Percentiles rank a stretch among this genome's conserved stretches.
These are phyloP conservation scores for Mycena indigotica DNA, from an alignment of 768 basidiomycete genomes.

Conservation along the genomic window DNA sequence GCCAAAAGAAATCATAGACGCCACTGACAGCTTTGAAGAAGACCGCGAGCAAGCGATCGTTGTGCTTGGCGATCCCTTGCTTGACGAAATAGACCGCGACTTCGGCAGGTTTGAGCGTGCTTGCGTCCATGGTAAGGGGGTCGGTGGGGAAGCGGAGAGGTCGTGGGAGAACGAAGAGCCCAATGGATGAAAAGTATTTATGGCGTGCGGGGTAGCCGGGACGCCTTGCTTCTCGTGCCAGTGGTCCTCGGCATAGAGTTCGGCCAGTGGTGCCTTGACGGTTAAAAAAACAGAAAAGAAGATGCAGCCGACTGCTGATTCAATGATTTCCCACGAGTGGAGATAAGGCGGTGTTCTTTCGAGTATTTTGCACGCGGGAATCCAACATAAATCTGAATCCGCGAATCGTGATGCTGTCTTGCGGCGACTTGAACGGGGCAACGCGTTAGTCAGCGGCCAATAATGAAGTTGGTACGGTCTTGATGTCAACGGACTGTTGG, in stretches of 20 bases:
- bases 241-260: not conserved
- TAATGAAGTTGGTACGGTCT: too few relatives aligned
- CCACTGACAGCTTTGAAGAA: slow-evolving; percentile 70
- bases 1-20: not conserved
- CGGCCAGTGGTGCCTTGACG: not conserved
- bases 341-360: too few relatives aligned
- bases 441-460: too few relatives aligned
- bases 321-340: too few relatives aligned
- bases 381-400: too few relatives aligned
- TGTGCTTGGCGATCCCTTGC: slow-evolving; percentile 62
- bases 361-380: too few relatives aligned
- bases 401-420: too few relatives aligned
- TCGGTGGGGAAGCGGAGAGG: slow-evolving; percentile 4
- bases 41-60: slow-evolving; percentile 56
- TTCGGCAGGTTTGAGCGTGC: slow-evolving; percentile 59
- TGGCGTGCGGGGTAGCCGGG: not conserved
- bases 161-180: slow-evolving; percentile 2
- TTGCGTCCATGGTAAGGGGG: slow-evolving; percentile 25
- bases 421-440: too few relatives aligned
- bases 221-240: not conserved
- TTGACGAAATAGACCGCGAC: slow-evolving; percentile 62
- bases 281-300: too few relatives aligned
- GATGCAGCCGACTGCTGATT: too few relatives aligned
- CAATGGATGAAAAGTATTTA: slow-evolving; percentile 18
- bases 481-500: too few relatives aligned